Base-by-base conservation (phyloP, 163 green algal species). In the Smithsoniella earleae region DNA sequence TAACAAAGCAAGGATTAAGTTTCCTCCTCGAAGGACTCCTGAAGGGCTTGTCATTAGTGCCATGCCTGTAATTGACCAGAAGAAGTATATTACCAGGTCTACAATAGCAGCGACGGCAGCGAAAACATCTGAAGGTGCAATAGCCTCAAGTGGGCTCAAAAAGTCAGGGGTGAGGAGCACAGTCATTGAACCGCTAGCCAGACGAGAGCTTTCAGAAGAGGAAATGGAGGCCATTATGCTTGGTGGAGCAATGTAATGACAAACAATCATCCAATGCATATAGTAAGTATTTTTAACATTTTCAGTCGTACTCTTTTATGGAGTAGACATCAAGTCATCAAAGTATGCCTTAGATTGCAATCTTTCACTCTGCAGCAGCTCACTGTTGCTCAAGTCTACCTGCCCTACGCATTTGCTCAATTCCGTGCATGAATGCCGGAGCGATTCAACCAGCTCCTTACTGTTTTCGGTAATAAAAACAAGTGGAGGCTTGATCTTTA, bases 211-310 rank as follows among this genome's bases (percentile, higher is more conserved):
- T 30, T 36, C 2, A 27, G 69, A 66, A 44, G 30, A 22, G 27
- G 69, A 76, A 36, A 46, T 69, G 27, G 69, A 76, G 6, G 27
- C 40, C 44, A 66, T 76, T 16, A 66, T 76, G 69, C 45, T 66
- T 36, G 46, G 46, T 22, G 69, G 46, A 2, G 69, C 46, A 25
- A 31, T 33, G 10, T 33, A 20, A 10, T 75, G 66, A 36, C 54
- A 16, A 27, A 20, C 33, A 18, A 27, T 27, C 43, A 54, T 54
- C 25, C 49, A 27, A 18, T 27, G n/a, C n/a, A n/a, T n/a, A n/a
- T n/a, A n/a, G n/a, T n/a, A n/a, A n/a, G n/a, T n/a, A n/a, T n/a
- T n/a, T n/a, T n/a, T n/a, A n/a, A n/a, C n/a, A n/a, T n/a, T n/a
- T n/a, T n/a, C n/a, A n/a, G n/a, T n/a, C n/a, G n/a, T n/a, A n/a